Percentiles rank a stretch among this genome's conserved stretches.
Evolutionary conservation across 2,329 filamentous ascomycete genomes (phyloP).

Genomic region (Nemania serpens): DNA sequence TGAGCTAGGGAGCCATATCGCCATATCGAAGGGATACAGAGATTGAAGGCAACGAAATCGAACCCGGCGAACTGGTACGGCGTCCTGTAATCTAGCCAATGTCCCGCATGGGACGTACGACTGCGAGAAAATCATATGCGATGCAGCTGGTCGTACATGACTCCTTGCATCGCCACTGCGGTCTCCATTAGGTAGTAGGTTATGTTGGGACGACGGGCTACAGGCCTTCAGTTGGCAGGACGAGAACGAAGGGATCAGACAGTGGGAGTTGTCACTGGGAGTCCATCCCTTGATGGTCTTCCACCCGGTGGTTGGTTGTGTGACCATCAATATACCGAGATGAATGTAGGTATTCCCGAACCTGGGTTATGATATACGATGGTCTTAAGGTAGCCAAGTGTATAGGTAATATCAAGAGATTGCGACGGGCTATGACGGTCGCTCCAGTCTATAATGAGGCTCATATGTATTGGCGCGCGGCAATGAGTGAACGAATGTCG

Average conservation of each 20-base stretch:
- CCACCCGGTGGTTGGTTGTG: background rate
- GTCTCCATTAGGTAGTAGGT: too few relatives aligned
- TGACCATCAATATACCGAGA: background rate
- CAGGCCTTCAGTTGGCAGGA: slow-evolving; percentile 1
- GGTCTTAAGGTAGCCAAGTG: too few relatives aligned
- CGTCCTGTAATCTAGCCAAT: slow-evolving; percentile 16
- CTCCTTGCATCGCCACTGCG: background rate
- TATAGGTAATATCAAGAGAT: background rate
- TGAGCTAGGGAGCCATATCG: background rate
- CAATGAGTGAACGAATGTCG: slow-evolving; percentile 34
- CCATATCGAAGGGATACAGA: background rate
- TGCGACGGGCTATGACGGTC: background rate
- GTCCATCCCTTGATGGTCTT: background rate
- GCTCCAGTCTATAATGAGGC: slow-evolving; percentile 19
- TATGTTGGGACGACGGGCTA: slow-evolving; percentile 1
- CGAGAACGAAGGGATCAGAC: too few relatives aligned
- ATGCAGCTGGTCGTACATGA: slow-evolving; percentile 13
- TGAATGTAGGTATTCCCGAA: background rate
- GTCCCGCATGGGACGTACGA: slow-evolving; percentile 3
- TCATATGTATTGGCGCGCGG: slow-evolving; percentile 25
- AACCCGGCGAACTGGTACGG: slow-evolving; percentile 13
- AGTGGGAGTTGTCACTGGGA: background rate
- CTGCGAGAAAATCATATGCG: slow-evolving; percentile 10
- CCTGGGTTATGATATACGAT: background rate
- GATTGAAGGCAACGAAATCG: background rate